Conservation (phyloP, 352 stramenopile genomes). For the Elongisporangium undulatum region DNA sequence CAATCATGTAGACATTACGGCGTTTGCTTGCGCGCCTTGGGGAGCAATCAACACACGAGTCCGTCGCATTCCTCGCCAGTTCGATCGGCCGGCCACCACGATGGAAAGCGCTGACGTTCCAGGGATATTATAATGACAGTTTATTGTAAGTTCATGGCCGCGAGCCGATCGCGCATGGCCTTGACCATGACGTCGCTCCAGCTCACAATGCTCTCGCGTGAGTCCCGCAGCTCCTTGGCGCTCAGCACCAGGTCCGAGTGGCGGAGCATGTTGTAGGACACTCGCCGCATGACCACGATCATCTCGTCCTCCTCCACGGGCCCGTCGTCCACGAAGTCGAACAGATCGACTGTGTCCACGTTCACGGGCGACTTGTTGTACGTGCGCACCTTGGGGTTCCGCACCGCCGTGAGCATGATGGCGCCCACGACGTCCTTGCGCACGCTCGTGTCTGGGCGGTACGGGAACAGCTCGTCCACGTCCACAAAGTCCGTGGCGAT, state of each 20-base stretch:
- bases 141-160: background rate
- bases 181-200: constrained; percentile 1
- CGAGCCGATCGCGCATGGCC: background rate
- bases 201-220: constrained; percentile 5
- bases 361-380: constrained; percentile 7
- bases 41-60: constrained; percentile 11
- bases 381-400: constrained; percentile 9
- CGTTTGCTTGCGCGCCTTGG: constrained; percentile 17
- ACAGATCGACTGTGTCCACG: background rate
- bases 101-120: background rate
- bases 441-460: constrained; percentile 13
- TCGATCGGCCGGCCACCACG: constrained; percentile 7
- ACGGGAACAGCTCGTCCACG: constrained; percentile 31
- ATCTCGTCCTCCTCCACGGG: constrained; percentile 13
- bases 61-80: constrained; percentile 3
- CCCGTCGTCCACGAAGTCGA: background rate
- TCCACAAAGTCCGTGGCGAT: constrained; percentile 23
- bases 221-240: constrained; percentile 4
- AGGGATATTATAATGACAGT: constrained; percentile 5
- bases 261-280: constrained; percentile 27
- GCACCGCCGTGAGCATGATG: constrained; percentile 18
- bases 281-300: constrained; percentile 23
- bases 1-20: no score
- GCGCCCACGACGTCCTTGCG: constrained; percentile 25
- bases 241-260: constrained; percentile 22